Percentiles rank a stretch among this genome's conserved stretches.
phyloP scores from a whole-genome alignment of 208 protist genomes.

The Tritrichomonas foetus region DNA sequence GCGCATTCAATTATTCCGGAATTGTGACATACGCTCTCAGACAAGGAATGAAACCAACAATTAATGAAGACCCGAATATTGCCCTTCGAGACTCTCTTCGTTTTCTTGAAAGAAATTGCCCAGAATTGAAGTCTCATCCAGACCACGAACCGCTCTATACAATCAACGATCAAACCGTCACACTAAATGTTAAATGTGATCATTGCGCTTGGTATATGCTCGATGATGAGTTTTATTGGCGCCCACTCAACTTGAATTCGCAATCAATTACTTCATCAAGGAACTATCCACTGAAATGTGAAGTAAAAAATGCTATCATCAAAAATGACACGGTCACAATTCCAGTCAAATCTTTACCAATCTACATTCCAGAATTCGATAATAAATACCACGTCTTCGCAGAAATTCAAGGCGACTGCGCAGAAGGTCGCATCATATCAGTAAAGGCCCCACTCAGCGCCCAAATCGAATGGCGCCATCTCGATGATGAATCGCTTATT shows the following conservation, averaged over 20 bases:
- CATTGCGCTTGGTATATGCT: neutral
- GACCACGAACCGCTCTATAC: neutral
- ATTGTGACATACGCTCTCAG: conserved; percentile 13
- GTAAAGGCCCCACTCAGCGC: neutral
- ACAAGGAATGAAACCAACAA: conserved; percentile 3
- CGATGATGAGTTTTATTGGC: neutral
- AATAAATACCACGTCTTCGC: neutral
- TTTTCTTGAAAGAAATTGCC: neutral
- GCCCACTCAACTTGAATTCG: neutral
- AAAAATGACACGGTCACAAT: too few relatives aligned
- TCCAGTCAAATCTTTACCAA: neutral
- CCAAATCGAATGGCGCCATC: neutral
- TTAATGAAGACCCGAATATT: neutral
- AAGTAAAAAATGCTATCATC: neutral
- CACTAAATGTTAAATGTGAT: neutral
- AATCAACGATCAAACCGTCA: neutral
- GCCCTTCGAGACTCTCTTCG: neutral
- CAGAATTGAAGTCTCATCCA: neutral
- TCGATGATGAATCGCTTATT: neutral
- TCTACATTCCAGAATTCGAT: conserved; percentile 28
- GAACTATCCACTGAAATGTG: conserved; percentile 25
- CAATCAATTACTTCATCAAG: neutral
- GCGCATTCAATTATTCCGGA: neutral
- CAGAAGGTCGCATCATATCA: neutral
- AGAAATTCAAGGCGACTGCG: neutral